Evolutionary conservation across 192 early-diverging fungal species (phyloP), one percentile per base, ranked within the genome.

Genomic region (Spizellomyces punctatus): DNA sequence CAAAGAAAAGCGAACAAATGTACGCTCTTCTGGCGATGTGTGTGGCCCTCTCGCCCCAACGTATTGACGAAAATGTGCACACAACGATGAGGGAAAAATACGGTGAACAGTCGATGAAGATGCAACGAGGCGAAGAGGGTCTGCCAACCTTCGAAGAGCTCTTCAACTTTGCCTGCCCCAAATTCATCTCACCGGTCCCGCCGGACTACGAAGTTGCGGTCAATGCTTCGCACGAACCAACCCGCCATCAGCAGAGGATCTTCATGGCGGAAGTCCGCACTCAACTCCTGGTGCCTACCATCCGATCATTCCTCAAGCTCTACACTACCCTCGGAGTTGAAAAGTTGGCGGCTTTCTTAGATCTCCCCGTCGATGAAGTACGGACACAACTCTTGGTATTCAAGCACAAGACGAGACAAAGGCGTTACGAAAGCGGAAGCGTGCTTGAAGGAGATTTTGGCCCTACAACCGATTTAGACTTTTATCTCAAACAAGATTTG

Each of bases 1-100:
- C 89, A 76, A 96, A 95, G 79, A 95, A 93, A 84, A 90, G 89
- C 70, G 96, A 96, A 56, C 94, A 96, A 77, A 98, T 96, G 91
- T 96, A 96, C 79, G 93, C 93, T 4, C 84, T 98, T 10, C 84
- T 98, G 55, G 88, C 94, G 52, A 90, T 96, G 59, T 94, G 92
- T 69, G 89, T 98, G 41, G 87, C 94, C 16, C 84, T 98, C 60
- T 94, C 90, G 73, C 96, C 96, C n/a, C 91, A 91, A 49, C 89
- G 94, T 22, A 83, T 98, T 45, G 96, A 98, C 81, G 96, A 98
- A 76, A 89, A 89, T 77, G 92, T 96, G 67, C 95, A 98, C 85
- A 85, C 79, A 57, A 75, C 88, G 44, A 73, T 98, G 69, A 86
- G 92, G 73, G 96, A 98, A 74, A 96, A 96, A 85, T 92, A 95